Conservation (phyloP, 164 flowering plant genomes). For the Protea cynaroides region DNA sequence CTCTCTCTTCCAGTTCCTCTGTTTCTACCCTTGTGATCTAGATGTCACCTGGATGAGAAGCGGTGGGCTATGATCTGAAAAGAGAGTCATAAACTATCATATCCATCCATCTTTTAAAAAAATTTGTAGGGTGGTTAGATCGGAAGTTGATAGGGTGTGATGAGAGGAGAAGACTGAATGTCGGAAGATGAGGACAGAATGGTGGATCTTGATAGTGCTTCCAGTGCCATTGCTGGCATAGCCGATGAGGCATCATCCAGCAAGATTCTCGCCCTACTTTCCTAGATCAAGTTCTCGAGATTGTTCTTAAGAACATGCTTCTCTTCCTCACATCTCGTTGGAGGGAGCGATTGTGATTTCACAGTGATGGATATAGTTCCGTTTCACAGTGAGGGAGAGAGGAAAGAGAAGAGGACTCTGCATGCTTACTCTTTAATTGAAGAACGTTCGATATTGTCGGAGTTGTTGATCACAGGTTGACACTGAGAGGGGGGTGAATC, state of each 20-base stretch:
- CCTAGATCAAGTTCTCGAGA: slow-evolving; percentile 71
- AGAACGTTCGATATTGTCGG: too few relatives aligned
- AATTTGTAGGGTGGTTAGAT: neutral
- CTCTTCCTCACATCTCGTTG: slow-evolving; percentile 59
- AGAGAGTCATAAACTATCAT: neutral
- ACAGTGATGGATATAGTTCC: too few relatives aligned
- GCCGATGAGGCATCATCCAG: neutral
- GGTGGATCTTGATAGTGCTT: neutral
- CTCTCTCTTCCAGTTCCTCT: neutral
- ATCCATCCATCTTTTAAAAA: too few relatives aligned
- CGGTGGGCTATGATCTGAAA: neutral
- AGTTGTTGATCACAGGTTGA: too few relatives aligned
- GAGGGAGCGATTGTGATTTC: too few relatives aligned
- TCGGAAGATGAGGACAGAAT: neutral
- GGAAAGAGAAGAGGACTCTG: too few relatives aligned
- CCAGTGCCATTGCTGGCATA: neutral
- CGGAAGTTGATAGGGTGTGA: neutral
- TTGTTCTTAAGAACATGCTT: slow-evolving; percentile 76
- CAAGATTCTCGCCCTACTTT: slow-evolving; percentile 9
- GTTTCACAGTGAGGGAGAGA: too few relatives aligned
- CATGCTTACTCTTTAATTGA: too few relatives aligned
- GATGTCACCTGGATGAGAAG: too few relatives aligned
- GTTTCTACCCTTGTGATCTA: neutral
- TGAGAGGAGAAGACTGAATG: too few relatives aligned
- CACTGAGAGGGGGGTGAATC: too few relatives aligned